A percentile compares a stretch with the other conserved stretches of the same genome.
phyloP scores from a whole-genome alignment of 495 filamentous ascomycete genomes.

The Lentithecium fluviatile region DNA sequence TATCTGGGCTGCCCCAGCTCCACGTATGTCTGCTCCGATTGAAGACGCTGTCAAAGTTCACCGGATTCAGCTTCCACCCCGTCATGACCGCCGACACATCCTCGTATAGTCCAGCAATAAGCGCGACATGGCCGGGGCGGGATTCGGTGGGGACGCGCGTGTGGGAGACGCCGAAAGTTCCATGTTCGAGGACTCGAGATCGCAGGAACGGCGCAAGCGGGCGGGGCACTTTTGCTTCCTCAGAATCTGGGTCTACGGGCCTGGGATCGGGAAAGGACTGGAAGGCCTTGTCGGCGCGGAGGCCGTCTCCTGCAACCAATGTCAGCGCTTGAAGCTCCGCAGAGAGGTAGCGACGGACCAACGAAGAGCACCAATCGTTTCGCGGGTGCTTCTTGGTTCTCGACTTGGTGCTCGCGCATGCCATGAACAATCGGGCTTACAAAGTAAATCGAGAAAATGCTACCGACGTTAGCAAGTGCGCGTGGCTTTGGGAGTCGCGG shows the following conservation, averaged over 20 bases:
- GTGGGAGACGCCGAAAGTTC: slow-evolving; percentile 98
- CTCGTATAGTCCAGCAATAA: slow-evolving; percentile 97
- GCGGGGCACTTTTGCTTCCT: slow-evolving; percentile 56
- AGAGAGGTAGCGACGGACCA: slow-evolving; percentile 55
- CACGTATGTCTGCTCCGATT: slow-evolving; percentile 95
- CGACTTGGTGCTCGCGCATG: slow-evolving; percentile 77
- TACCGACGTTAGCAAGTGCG: slow-evolving; percentile 2
- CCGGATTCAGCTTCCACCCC: slow-evolving; percentile 97
- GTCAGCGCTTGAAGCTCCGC: neutral
- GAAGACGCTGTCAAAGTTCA: slow-evolving; percentile 98
- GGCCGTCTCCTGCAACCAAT: slow-evolving; percentile 66
- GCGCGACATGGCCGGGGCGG: slow-evolving; percentile 91
- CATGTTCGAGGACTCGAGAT: slow-evolving; percentile 78
- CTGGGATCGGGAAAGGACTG: slow-evolving; percentile 91
- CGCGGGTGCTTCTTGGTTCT: slow-evolving; percentile 74
- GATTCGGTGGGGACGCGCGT: slow-evolving; percentile 98
- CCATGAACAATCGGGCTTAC: slow-evolving; percentile 96
- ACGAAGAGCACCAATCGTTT: slow-evolving; percentile 91
- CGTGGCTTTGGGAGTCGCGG: neutral
- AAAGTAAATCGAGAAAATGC: slow-evolving; percentile 98
- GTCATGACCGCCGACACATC: slow-evolving; percentile 97
- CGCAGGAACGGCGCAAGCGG: slow-evolving; percentile 92
- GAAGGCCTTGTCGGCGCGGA: slow-evolving; percentile 97
- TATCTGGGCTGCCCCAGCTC: slow-evolving; percentile 99
- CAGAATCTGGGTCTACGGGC: slow-evolving; percentile 55